Evolutionary conservation across 169 alveolate species (phyloP), one percentile per base, ranked within the genome.

Genomic region (Cryptosporidium sp.): DNA sequence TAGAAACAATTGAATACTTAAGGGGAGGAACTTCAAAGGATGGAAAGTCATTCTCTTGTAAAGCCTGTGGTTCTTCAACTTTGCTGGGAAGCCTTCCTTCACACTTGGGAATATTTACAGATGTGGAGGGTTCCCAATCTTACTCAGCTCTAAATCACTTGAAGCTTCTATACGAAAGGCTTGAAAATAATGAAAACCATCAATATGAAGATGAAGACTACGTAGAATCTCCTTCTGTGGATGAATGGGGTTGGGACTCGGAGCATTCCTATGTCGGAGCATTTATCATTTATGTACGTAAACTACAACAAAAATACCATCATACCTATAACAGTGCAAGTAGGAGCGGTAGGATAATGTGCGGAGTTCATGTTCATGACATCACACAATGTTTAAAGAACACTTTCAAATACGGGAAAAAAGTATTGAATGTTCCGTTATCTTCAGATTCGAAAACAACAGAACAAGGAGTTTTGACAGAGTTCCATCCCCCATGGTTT

Each of bases 181-280:
- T 73, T 58, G 70, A 73, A 73, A 44, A 73, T 26, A 73, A 73
- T n/a, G 39, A 31, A 39, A 26, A 23, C 14, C 33, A 29, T 44
- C 56, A 73, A 9, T 42, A 51, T 39, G 44, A 52, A n/a, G 86
- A 73, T n/a, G 71, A 73, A n/a, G 71, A 73, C 16, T 37, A 37
- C 31, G 45, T 58, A 56, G 45, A 53, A 29, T 73, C 86, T 29
- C 86, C 86, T n/a, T 52, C 58, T 8, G 56, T 58, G 29, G 86
- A 73, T 35, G 86, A 73, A 35, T 73, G 86, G 86, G 71, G 72
- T 37, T 73, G 86, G 86, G 86, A 73, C 21, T 73, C 86, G 9
- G 86, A 73, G 56, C 71, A 73, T 14, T 73, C 86, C 35, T 73
- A 73, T 73, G 45, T 73, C 9, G 86, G 86, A 8, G 86, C 86